Evolutionary conservation across 306 rosid species (phyloP), one percentile per base, ranked within the genome.

Genomic region (Castanopsis chinensis): DNA sequence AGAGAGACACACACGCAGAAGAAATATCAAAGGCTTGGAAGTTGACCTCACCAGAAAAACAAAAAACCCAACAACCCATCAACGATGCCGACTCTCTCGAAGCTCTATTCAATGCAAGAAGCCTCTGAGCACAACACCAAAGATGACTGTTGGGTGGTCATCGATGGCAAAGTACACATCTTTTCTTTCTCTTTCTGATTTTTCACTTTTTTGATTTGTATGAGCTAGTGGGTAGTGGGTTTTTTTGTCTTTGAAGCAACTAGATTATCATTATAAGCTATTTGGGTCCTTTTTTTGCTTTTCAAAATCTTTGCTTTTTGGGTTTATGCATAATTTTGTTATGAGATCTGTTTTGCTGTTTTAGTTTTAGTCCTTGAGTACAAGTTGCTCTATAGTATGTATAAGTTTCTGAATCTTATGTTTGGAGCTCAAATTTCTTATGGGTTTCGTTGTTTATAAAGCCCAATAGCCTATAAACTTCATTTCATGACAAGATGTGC

Each of bases 121-220:
- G 87, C 86, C 60, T 84, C 96, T 7, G 73, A 72, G 21, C 98
- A 94, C 81, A 89, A 56, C 85, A 68, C 93, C 83, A 88, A 86
- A 75, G 92, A 88, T 18, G 97, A 94, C 84, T 94, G 98, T 82
- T 92, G 98, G 98, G 83, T 92, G 67, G 85, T 94, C 79, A 78
- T 94, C 76, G 83, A 91, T 17, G 97, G 94, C 87, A 94, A 90
- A 96, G 98, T 94, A 63, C 30, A 4, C 53, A 67, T 60, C 32
- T 6, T 60, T 23, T 32, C 41, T 64, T 85, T 59, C 15, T 67
- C 57, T 27, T 25, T 45, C 51, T 76, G 57, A 52, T 35, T 65
- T 45, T 59, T 71, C 25, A 45, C 19, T 68, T 9, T 4, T 77
- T 28, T 33, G 33, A 14, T 41, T 32, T 5, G 20, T 18, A 33